phyloP scores from a whole-genome alignment of 805 yeast genomes.

The Candida krabiensis region DNA sequence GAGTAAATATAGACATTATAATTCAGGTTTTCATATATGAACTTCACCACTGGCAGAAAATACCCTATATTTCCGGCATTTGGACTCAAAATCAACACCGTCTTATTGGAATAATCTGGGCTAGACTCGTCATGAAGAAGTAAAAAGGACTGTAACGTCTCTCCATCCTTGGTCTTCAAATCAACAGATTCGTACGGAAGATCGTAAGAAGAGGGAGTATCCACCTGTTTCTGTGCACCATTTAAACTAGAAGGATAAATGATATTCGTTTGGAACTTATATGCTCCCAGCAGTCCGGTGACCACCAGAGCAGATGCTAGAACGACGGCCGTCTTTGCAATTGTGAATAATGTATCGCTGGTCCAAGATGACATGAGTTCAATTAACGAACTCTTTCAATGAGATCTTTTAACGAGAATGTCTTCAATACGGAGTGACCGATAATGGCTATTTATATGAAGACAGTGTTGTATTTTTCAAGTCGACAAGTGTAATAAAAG shows the following conservation, averaged over 20 bases:
- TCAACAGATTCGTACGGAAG: constrained; percentile 63
- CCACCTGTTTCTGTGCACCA: constrained; percentile 69
- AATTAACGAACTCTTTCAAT: no score
- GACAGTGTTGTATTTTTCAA: no score
- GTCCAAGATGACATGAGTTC: no score
- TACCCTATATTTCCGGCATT: constrained; percentile 97
- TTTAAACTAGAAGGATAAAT: constrained; percentile 86
- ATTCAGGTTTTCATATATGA: constrained; percentile 60
- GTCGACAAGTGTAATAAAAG: no score
- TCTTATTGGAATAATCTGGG: constrained; percentile 51
- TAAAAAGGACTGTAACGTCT: constrained; percentile 61
- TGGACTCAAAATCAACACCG: constrained; percentile 79
- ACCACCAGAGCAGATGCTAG: constrained; percentile 46
- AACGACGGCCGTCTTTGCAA: constrained; percentile 38
- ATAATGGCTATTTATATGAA: no score
- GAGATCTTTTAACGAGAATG: no score
- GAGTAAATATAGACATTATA: constrained; percentile 83
- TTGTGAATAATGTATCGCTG: no score
- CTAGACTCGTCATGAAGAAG: constrained; percentile 48
- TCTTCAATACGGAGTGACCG: no score
- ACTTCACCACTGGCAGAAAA: constrained; percentile 73
- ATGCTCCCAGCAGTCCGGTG: constrained; percentile 51
- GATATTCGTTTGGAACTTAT: constrained; percentile 59
- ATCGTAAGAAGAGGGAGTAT: constrained; percentile 71
- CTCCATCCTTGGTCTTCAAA: constrained; percentile 70